Evolutionary conservation across 345 rosid species (phyloP), one percentile per base, ranked within the genome.

Genomic region (Lepidium didymum): DNA sequence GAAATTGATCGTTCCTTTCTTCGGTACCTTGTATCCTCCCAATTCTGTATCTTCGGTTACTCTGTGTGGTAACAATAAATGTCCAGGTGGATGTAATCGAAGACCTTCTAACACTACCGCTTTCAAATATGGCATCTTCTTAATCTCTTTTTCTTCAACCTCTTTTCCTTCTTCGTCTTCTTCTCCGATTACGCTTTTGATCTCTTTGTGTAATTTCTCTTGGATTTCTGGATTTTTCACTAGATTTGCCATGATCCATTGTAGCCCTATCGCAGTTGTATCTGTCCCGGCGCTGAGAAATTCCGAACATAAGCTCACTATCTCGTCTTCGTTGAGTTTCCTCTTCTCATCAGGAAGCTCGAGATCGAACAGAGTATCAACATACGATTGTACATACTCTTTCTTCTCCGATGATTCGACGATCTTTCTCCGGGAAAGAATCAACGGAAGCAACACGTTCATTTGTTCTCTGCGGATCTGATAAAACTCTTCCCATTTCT

Each of bases 351-450:
- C 64, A 3, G 70, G 64, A 7, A 62, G 34, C 23, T 64, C 64
- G 16, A 56, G 53, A 36, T 64, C 76, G 10, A 72, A n/a, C 27
- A 72, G 50, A 23, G 70, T 64, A 53, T 72, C 76, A 12, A 72
- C 58, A 31, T 72, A 72, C 5, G 73, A 37, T 35, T 56, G 27
- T 14, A 57, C 37, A 3, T 47, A 43, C 8, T 61, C 66, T 61
- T 61, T 12, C 31, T 66, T 15, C 5, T 58, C 33, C 1, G 7
- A 29, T 14, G 49, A 44, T 8, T 44, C 29, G 1, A n/a, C 4
- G 5, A 61, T 41, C 52, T 61, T 61, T 10, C 53, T 63, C 41
- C 56, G 27, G 10, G 56, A 34, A 27, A 43, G 54, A 27, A 63
- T 63, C 35, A 73, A 6, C 6, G 77, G 71, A 49, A 73, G 56